These are phyloP conservation scores for Xylaria intraflava DNA, from an alignment of 495 filamentous ascomycete genomes.

Conservation along the genomic window DNA sequence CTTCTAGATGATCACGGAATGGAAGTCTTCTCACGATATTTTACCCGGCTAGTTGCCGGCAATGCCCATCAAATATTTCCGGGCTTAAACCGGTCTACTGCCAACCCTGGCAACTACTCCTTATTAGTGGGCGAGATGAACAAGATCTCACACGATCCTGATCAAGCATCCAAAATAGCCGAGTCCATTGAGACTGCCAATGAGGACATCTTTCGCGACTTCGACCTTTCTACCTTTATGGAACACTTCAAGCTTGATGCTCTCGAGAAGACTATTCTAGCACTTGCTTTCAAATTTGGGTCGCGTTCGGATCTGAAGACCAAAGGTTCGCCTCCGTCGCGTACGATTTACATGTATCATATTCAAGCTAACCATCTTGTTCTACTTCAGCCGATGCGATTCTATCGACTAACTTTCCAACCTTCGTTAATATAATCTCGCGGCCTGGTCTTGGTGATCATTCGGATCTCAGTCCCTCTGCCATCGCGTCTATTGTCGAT, in stretches of 20 bases:
- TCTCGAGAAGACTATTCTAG: conserved; percentile 78
- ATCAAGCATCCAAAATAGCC: conserved; percentile 82
- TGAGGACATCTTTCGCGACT: conserved; percentile 87
- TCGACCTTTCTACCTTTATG: conserved; percentile 86
- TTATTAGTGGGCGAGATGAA: conserved; percentile 77
- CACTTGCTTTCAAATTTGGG: conserved; percentile 77
- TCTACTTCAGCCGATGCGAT: conserved; percentile 67
- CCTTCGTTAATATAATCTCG: conserved; percentile 67
- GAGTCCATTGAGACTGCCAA: conserved; percentile 78
- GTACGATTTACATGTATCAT: conserved; percentile 5
- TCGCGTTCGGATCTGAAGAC: conserved; percentile 72
- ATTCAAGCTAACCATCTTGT: conserved; percentile 20
- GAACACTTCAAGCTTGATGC: conserved; percentile 90
- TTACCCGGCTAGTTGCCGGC: conserved; percentile 74
- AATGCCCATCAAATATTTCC: conserved; percentile 86
- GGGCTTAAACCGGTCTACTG: conserved; percentile 57
- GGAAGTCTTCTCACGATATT: conserved; percentile 91
- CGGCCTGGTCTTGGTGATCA: conserved; percentile 51
- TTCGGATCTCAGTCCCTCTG: conserved; percentile 53
- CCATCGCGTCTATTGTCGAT: conserved; percentile 72
- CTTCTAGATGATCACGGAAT: conserved; percentile 93
- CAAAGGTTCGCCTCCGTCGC: conserved; percentile 58
- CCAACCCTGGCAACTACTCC: conserved; percentile 71
- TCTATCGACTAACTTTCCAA: conserved; percentile 62
- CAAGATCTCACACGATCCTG: conserved; percentile 70